Evolutionary conservation across 2,329 filamentous ascomycete species (phyloP), one percentile per base, ranked within the genome.

Genomic region (Arthrobotrys pseudoclavata): DNA sequence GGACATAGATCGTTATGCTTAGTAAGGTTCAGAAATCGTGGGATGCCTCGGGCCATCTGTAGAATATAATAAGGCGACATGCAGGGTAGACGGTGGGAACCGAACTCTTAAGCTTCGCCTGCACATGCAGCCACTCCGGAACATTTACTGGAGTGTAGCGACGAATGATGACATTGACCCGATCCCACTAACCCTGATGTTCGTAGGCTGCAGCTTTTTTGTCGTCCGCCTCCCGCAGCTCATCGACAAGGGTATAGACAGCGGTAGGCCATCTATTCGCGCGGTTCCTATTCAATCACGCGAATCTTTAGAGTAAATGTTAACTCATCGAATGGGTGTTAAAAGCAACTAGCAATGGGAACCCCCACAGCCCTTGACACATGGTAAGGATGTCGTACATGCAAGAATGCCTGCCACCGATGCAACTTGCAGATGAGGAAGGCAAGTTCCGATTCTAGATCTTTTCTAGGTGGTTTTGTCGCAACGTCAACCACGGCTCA

Each of bases 301-400:
- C 74, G 62, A 77, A 77, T 71, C 74, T 40, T 77, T 77, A 71
- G 53, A 62, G 74, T 77, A 77, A 77, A 52, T 37, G 53, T 71
- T 67, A 71, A 62, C 67, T 53, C 61, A 71, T 68, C 62, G 52
- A 67, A 53, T 68, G 22, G 55, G 62, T 68, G 31, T 48, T 37
- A 50, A 77, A 61, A 52, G 57, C 47, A 31, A 50, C 60, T 50
- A 52, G 61, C 57, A 66, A 62, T 24, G 20, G 63, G 42, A 60
- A 34, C 60, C 52, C 74, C 74, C 74, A 66, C 74, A 55, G 50
- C 29, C 61, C 22, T 62, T 50, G 20, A 5, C 13, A 12, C 29
- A 29, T 34, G 37, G 45, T 66, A 67, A 31, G 61, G 61, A 18
- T 67, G 50, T 61, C 52, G 61, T 77, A 66, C 50, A 62, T 37